Conservation (phyloP, 2,329 filamentous ascomycete genomes). For the Colletotrichum sp. region DNA sequence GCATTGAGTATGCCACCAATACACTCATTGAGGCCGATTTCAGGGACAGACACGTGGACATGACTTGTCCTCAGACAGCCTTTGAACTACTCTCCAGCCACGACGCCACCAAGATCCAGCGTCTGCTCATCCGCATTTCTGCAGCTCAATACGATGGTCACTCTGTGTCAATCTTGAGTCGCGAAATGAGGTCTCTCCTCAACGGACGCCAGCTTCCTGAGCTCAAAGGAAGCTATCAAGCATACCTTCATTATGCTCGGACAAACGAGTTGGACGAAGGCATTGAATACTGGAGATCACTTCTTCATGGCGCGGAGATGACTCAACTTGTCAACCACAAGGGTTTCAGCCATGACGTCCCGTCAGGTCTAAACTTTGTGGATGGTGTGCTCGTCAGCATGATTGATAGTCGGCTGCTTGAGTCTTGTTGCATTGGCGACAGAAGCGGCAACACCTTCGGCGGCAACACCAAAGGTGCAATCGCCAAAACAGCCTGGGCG, state of each 20-base stretch:
- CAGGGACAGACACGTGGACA: neutral
- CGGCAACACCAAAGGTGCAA: neutral
- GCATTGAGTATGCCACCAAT: neutral
- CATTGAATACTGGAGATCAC: constrained; percentile 48
- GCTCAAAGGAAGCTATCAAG: constrained; percentile 32
- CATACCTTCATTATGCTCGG: constrained; percentile 52
- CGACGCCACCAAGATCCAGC: neutral
- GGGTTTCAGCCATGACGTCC: neutral
- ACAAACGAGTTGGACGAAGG: constrained; percentile 38
- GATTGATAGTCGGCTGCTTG: neutral
- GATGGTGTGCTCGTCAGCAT: neutral
- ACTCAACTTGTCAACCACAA: constrained; percentile 34
- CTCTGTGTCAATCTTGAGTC: constrained; percentile 49
- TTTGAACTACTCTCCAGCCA: neutral
- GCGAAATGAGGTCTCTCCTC: constrained; percentile 53
- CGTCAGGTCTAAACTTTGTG: neutral
- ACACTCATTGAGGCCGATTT: neutral
- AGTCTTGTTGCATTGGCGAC: neutral
- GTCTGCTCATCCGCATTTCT: constrained; percentile 51
- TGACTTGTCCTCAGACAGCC: neutral
- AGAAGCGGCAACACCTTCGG: neutral
- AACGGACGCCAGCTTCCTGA: constrained; percentile 24
- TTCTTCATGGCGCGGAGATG: constrained; percentile 50
- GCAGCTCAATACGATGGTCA: constrained; percentile 54
- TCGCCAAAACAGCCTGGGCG: neutral